phyloP scores from a whole-genome alignment of 2,329 filamentous ascomycete genomes.

The Fusarium luffae region DNA sequence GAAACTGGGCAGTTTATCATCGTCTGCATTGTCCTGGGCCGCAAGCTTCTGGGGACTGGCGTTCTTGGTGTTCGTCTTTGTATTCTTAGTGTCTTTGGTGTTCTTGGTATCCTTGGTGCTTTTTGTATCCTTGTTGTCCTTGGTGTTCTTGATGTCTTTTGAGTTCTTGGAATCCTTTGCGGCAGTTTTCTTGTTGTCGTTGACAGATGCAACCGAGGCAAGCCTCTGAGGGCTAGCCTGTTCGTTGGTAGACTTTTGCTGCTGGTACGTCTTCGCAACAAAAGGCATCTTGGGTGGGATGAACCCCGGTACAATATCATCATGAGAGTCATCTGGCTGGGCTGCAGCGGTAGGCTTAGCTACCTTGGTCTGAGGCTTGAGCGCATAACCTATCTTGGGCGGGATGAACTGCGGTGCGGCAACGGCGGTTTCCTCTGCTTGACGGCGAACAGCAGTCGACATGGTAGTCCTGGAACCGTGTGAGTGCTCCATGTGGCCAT shows the following conservation, averaged over 20 bases:
- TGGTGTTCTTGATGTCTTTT: not conserved
- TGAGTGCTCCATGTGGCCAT: slow-evolving; percentile 30
- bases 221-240: slow-evolving; percentile 1
- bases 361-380: slow-evolving; percentile 24
- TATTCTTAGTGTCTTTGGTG: not conserved
- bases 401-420: slow-evolving; percentile 24
- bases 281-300: slow-evolving; percentile 35
- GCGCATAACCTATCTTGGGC: slow-evolving; percentile 28
- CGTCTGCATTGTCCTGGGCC: not conserved
- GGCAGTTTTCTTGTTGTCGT: slow-evolving; percentile 14
- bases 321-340: not conserved
- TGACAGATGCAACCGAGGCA: slow-evolving; percentile 14
- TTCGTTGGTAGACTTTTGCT: slow-evolving; percentile 2
- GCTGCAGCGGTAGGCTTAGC: slow-evolving; percentile 11
- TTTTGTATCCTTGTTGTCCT: not conserved
- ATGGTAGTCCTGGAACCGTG: slow-evolving; percentile 20
- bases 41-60: not conserved
- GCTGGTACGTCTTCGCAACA: slow-evolving; percentile 18
- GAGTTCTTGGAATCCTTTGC: slow-evolving; percentile 1
- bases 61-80: not conserved
- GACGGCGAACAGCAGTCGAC: slow-evolving; percentile 12
- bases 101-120: not conserved
- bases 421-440: slow-evolving; percentile 14
- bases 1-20: slow-evolving; percentile 7
- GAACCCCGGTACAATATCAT: slow-evolving; percentile 21